These are phyloP conservation scores for Urtica urens DNA, from an alignment of 306 rosid species.

Conservation along the genomic window DNA sequence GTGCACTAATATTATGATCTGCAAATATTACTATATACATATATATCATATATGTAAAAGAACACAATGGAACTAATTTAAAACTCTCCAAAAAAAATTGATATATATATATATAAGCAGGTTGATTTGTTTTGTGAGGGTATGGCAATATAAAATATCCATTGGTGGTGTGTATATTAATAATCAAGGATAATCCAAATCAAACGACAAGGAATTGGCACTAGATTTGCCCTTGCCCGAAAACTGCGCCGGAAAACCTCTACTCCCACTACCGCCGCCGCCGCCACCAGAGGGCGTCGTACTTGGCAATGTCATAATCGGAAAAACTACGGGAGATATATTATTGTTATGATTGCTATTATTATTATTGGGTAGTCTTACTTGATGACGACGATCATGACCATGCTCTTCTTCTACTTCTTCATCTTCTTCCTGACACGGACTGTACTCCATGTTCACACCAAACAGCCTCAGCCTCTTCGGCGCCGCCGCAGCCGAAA, in stretches of 20 bases:
- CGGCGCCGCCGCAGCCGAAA: conserved; percentile 14
- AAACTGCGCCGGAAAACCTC: conserved; percentile 28
- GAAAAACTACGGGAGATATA: no score
- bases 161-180: background rate
- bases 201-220: conserved; percentile 35
- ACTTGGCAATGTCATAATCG: conserved; percentile 12
- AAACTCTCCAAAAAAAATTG: no score
- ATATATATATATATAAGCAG: no score
- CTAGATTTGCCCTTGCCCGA: conserved; percentile 40
- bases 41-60: no score
- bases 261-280: no score
- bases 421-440: conserved; percentile 29
- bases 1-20: no score
- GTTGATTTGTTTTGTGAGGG: background rate
- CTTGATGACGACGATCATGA: conserved; percentile 19
- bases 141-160: background rate
- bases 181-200: conserved; percentile 41
- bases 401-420: background rate
- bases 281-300: no score
- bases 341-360: no score
- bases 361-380: conserved; percentile 22
- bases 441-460: conserved; percentile 70
- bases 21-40: no score
- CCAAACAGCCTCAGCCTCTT: conserved; percentile 66
- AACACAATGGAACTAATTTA: no score